Conservation (phyloP, 352 stramenopile species). For the Phytophthora fragariaefolia region DNA sequence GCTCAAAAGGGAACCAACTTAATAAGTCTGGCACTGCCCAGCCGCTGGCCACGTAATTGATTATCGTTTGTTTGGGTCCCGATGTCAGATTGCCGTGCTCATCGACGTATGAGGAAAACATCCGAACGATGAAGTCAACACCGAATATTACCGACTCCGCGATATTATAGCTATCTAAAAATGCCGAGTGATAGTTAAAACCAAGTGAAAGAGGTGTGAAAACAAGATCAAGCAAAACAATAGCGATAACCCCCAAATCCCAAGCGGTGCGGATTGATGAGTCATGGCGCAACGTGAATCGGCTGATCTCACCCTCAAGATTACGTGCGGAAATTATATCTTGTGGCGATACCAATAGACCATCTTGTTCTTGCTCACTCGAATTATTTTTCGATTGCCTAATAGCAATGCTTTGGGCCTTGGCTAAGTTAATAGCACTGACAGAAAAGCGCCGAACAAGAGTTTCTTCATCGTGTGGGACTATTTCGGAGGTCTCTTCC, state of each 20-base stretch:
- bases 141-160: constrained; percentile 45
- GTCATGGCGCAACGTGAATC: constrained; percentile 55
- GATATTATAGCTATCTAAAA: constrained; percentile 32
- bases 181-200: constrained; percentile 40
- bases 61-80: constrained; percentile 39
- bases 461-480: background rate
- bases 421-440: constrained; percentile 29
- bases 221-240: constrained; percentile 54
- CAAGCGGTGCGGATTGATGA: constrained; percentile 37
- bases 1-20: constrained; percentile 68
- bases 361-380: constrained; percentile 1
- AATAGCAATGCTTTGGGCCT: background rate
- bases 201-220: constrained; percentile 55
- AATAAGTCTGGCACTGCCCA: constrained; percentile 61
- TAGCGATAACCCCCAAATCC: constrained; percentile 51
- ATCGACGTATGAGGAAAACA: constrained; percentile 54
- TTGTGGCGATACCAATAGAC: constrained; percentile 17
- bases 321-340: constrained; percentile 45
- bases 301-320: constrained; percentile 29
- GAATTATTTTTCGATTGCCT: constrained; percentile 5
- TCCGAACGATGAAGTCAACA: constrained; percentile 54
- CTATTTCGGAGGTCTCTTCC: background rate
- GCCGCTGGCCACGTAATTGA: constrained; percentile 51
- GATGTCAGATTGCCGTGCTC: constrained; percentile 50
- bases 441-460: constrained; percentile 47